These are phyloP conservation scores for Cicer pinnatifidum DNA, from an alignment of 306 rosid genomes.

Conservation along the genomic window DNA sequence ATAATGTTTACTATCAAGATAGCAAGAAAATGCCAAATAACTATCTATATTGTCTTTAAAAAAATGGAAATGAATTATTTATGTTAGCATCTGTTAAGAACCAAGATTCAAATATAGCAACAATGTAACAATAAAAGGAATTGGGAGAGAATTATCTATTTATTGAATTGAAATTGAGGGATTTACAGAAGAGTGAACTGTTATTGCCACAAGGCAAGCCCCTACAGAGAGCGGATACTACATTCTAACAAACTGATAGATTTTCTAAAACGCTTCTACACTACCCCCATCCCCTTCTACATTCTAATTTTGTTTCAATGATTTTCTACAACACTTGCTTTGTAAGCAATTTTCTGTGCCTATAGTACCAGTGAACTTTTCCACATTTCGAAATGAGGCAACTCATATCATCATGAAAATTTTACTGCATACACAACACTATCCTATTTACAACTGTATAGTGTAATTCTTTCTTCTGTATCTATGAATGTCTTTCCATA, in stretches of 20 bases:
- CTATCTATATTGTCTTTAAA: constrained; percentile 15
- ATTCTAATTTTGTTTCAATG: constrained; percentile 14
- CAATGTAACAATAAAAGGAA: too few relatives aligned
- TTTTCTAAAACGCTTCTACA: too few relatives aligned
- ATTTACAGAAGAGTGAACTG: too few relatives aligned
- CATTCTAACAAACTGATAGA: too few relatives aligned
- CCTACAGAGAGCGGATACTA: too few relatives aligned
- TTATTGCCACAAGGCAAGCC: too few relatives aligned
- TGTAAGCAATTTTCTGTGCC: constrained; percentile 17
- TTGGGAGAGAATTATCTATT: too few relatives aligned
- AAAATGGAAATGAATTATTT: constrained; percentile 5
- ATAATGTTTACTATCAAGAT: constrained; percentile 7
- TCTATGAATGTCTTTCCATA: not conserved
- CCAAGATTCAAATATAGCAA: too few relatives aligned
- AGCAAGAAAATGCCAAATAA: constrained; percentile 5
- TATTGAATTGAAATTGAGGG: too few relatives aligned
- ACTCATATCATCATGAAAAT: constrained; percentile 22
- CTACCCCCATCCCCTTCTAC: too few relatives aligned
- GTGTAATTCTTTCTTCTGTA: constrained; percentile 26
- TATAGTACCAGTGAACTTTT: not conserved
- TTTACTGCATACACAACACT: constrained; percentile 12
- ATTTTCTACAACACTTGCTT: not conserved
- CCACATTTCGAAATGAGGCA: constrained; percentile 25
- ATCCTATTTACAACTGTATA: not conserved
- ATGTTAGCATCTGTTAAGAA: not conserved